Evolutionary conservation across 75 land plant species (phyloP).

Genomic region (Chamaecyparis obtusa): DNA sequence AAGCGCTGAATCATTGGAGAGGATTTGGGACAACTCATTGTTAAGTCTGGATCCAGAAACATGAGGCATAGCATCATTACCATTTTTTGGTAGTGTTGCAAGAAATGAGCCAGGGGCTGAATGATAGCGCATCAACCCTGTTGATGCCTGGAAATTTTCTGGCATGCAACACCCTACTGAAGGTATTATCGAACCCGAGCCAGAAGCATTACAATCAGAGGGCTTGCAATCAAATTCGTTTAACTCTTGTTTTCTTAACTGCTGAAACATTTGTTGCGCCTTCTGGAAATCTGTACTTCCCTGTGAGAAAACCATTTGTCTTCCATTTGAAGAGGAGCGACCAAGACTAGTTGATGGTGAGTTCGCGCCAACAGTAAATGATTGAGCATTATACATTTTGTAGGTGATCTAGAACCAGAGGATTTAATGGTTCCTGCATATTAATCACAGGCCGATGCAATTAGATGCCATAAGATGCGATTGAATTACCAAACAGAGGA

Average conservation of each 20-base stretch:
- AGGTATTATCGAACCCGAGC: background rate
- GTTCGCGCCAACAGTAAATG: slow-evolving; percentile 5
- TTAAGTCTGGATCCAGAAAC: slow-evolving; percentile 3
- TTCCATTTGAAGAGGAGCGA: slow-evolving; percentile 6
- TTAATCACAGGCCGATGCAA: background rate
- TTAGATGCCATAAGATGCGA: background rate
- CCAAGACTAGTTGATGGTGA: background rate
- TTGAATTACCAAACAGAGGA: background rate
- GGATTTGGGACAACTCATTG: slow-evolving; percentile 10
- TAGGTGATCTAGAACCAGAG: background rate
- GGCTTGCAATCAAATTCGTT: background rate
- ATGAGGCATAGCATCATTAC: slow-evolving; percentile 1
- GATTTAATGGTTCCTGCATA: background rate
- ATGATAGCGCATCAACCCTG: slow-evolving; percentile 15
- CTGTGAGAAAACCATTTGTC: background rate
- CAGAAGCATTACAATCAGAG: slow-evolving; percentile 8
- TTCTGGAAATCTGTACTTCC: slow-evolving; percentile 1
- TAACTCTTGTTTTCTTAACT: slow-evolving; percentile 1
- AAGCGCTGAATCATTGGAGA: slow-evolving; percentile 13
- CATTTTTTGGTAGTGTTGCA: background rate
- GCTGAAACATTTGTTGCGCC: slow-evolving; percentile 6
- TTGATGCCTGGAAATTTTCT: slow-evolving; percentile 9
- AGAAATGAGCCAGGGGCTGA: slow-evolving; percentile 14
- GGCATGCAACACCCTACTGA: background rate
- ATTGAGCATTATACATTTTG: slow-evolving; percentile 13